These are phyloP conservation scores for Luffa aegyptiaca DNA, from an alignment of 306 rosid species.

Conservation along the genomic window DNA sequence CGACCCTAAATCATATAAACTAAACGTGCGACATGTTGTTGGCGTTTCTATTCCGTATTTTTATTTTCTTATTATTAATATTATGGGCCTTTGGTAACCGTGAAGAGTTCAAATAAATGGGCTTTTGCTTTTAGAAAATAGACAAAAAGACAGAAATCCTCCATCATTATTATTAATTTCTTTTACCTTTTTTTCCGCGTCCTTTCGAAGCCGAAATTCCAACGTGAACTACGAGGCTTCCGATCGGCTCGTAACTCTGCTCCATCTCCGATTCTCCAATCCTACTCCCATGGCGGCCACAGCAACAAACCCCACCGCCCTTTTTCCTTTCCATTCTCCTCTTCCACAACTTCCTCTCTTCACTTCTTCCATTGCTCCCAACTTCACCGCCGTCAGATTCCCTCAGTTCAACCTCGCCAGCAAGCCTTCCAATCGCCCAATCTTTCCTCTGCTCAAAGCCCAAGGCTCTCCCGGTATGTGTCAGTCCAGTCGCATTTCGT, in stretches of 20 bases:
- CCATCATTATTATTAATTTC: not conserved
- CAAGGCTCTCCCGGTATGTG: constrained; percentile 38
- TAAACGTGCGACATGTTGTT: not conserved
- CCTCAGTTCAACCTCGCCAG: constrained; percentile 25
- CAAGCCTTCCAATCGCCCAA: constrained; percentile 20
- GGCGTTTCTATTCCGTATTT: not conserved
- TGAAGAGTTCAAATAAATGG: not conserved
- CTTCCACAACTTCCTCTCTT: constrained; percentile 19
- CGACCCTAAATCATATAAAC: too few species aligned
- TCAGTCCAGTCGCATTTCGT: not conserved
- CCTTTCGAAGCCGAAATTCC: not conserved
- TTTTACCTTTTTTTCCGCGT: not conserved
- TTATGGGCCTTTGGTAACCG: not conserved
- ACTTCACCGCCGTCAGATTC: constrained; percentile 12
- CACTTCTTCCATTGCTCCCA: constrained; percentile 8
- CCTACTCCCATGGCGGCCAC: constrained; percentile 27
- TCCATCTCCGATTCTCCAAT: not conserved
- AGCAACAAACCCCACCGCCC: constrained; percentile 16
- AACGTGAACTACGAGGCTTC: not conserved
- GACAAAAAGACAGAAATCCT: not conserved
- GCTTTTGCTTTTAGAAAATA: not conserved
- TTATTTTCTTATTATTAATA: not conserved
- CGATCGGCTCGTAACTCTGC: not conserved
- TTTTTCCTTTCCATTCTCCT: constrained; percentile 17
- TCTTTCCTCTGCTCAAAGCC: constrained; percentile 50